These are phyloP conservation scores for Botrytis cinerea DNA, from an alignment of 2,329 filamentous ascomycete genomes.

Conservation along the genomic window DNA sequence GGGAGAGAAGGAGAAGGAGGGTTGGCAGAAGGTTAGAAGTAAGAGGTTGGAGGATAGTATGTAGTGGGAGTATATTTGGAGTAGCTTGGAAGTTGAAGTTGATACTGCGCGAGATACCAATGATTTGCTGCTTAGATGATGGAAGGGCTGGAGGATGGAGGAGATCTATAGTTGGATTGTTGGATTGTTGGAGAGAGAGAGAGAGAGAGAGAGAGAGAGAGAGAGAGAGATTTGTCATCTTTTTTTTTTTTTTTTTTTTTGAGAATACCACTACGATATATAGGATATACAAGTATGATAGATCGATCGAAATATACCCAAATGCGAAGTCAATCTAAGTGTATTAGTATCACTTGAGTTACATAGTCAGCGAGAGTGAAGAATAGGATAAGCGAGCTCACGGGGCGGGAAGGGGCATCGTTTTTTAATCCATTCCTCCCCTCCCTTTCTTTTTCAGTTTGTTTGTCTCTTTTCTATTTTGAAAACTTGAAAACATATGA, in stretches of 20 bases:
- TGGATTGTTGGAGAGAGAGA: not conserved
- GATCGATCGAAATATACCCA: not conserved
- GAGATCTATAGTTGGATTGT: not conserved
- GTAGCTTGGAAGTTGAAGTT: not conserved
- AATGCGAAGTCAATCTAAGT: not conserved
- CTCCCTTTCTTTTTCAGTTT: not conserved
- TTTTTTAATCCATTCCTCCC: not conserved
- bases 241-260: not conserved
- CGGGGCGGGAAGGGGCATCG: not conserved
- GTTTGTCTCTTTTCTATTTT: rapidly evolving
- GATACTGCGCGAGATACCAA: slow-evolving; percentile 10
- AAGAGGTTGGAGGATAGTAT: slow-evolving; percentile 51
- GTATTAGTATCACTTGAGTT: not conserved
- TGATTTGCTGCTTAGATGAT: not conserved
- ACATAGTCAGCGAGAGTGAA: too few relatives aligned
- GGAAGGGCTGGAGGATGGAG: not conserved
- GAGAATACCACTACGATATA: not conserved
- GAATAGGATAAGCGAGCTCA: not conserved
- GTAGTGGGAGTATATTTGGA: slow-evolving; percentile 25
- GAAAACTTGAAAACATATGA: not conserved
- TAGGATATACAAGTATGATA: not conserved
- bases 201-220: too few relatives aligned
- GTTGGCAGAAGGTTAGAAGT: slow-evolving; percentile 51
- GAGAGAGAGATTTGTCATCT: not conserved
- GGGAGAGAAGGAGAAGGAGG: slow-evolving; percentile 49